Conservation (phyloP, 2,329 filamentous ascomycete genomes). For the Aspergillus sp. region DNA sequence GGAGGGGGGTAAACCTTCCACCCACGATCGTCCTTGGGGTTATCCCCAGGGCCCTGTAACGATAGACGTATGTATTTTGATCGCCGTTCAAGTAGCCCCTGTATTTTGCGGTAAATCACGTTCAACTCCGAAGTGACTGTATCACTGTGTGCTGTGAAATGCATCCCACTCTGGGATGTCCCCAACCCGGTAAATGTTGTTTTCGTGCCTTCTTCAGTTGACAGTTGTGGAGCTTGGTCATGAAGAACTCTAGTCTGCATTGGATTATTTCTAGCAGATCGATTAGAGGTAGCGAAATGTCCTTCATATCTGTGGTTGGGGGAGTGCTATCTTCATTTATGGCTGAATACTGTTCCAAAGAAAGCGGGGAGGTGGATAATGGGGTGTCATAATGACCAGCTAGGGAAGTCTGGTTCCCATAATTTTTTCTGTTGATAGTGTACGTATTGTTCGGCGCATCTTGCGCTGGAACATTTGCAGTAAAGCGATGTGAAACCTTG, state of each 20-base stretch:
- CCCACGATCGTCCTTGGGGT: constrained; percentile 75
- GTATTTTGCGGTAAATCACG: constrained; percentile 84
- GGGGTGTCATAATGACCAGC: background rate
- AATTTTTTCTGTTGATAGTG: background rate
- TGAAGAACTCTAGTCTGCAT: constrained; percentile 50
- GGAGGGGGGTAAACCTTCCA: constrained; percentile 92
- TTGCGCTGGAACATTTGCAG: constrained; percentile 7
- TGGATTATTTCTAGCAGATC: constrained; percentile 44
- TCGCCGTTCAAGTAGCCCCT: constrained; percentile 80
- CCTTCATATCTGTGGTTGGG: constrained; percentile 12
- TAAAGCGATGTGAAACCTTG: constrained; percentile 11
- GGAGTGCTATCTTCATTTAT: constrained; percentile 5
- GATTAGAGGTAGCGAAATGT: constrained; percentile 42
- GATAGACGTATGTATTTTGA: constrained; percentile 87
- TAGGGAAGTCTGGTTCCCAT: background rate
- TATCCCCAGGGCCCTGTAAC: constrained; percentile 74
- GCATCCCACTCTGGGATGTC: constrained; percentile 57
- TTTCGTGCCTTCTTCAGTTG: constrained; percentile 52
- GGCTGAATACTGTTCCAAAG: background rate
- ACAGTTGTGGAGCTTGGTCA: constrained; percentile 50
- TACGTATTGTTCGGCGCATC: background rate
- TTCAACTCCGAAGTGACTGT: constrained; percentile 79
- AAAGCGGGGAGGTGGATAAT: background rate
- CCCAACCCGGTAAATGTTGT: constrained; percentile 56
- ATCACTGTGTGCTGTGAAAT: constrained; percentile 67